A percentile compares a stretch with the other conserved stretches of the same genome.
phyloP scores from a whole-genome alignment of 306 rosid genomes.

The Vigna angularis region DNA sequence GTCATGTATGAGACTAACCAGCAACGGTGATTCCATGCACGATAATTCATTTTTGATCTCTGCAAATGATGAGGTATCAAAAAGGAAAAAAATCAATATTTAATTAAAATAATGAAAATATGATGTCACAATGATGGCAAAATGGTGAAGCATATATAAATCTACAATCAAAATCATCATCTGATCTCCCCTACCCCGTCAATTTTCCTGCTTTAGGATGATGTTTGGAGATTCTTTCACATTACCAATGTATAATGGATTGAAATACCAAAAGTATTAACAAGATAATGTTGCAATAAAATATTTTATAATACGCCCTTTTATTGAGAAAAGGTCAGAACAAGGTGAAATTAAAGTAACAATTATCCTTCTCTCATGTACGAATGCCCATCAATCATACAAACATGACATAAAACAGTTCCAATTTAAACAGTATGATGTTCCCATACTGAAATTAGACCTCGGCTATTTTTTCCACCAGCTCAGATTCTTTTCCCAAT shows the following conservation, averaged over 20 bases:
- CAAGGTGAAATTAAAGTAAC: neutral
- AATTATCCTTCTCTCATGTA: constrained; percentile 16
- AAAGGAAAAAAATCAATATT: constrained; percentile 25
- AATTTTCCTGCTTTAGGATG: neutral
- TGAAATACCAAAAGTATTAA: constrained; percentile 15
- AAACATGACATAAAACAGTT: constrained; percentile 44
- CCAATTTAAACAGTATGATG: constrained; percentile 52
- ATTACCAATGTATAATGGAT: constrained; percentile 20
- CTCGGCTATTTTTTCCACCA: constrained; percentile 96
- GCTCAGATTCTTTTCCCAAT: constrained; percentile 86
- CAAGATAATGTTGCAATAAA: constrained; percentile 7
- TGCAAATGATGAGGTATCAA: constrained; percentile 49
- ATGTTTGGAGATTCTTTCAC: constrained; percentile 9
- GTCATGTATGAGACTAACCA: constrained; percentile 85
- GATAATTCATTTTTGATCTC: constrained; percentile 94
- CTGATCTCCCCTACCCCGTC: neutral
- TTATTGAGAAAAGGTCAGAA: constrained; percentile 10
- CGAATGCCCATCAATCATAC: constrained; percentile 31
- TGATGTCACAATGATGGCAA: constrained; percentile 3
- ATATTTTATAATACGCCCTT: neutral
- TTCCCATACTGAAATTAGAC: constrained; percentile 65
- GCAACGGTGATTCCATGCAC: constrained; percentile 94
- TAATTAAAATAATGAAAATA: constrained; percentile 29
- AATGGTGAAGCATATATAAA: constrained; percentile 28
- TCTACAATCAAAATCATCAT: constrained; percentile 28